Evolutionary conservation across 768 basidiomycete genomes (phyloP).

Genomic region (Lactarius hengduanensis): DNA sequence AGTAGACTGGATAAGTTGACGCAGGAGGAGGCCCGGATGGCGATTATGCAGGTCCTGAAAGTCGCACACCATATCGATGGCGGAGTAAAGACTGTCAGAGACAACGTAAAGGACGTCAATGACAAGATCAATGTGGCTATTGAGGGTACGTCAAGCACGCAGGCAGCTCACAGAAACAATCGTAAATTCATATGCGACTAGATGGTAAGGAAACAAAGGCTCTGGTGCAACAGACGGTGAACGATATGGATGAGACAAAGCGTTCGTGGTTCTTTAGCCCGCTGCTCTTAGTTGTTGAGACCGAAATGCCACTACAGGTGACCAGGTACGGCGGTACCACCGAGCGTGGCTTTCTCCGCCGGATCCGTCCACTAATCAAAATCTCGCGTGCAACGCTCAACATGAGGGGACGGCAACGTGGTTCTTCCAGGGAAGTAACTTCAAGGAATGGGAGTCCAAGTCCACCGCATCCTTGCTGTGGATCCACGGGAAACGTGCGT

Average conservation of each 20-base stretch:
- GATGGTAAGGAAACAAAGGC: background rate
- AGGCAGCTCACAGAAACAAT: background rate
- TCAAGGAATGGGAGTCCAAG: background rate
- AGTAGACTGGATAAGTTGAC: background rate
- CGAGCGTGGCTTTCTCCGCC: background rate
- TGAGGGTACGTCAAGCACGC: background rate
- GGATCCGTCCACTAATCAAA: background rate
- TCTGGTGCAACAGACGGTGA: background rate
- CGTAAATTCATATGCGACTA: background rate
- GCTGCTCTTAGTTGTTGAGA: background rate
- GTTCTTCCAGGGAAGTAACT: background rate
- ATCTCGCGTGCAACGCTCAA: background rate
- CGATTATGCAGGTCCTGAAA: background rate
- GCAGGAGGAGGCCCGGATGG: slow-evolving; percentile 1
- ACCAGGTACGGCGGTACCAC: background rate
- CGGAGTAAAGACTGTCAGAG: background rate
- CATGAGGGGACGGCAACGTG: slow-evolving; percentile 3
- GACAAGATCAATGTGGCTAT: background rate
- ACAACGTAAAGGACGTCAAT: background rate
- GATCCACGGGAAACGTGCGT: slow-evolving; percentile 10
- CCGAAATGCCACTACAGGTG: background rate
- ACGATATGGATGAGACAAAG: background rate
- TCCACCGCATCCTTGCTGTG: slow-evolving; percentile 1
- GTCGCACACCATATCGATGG: background rate
- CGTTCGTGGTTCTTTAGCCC: background rate